These are phyloP conservation scores for Alternaria triticina DNA, from an alignment of 2,329 filamentous ascomycete genomes.

Conservation along the genomic window DNA sequence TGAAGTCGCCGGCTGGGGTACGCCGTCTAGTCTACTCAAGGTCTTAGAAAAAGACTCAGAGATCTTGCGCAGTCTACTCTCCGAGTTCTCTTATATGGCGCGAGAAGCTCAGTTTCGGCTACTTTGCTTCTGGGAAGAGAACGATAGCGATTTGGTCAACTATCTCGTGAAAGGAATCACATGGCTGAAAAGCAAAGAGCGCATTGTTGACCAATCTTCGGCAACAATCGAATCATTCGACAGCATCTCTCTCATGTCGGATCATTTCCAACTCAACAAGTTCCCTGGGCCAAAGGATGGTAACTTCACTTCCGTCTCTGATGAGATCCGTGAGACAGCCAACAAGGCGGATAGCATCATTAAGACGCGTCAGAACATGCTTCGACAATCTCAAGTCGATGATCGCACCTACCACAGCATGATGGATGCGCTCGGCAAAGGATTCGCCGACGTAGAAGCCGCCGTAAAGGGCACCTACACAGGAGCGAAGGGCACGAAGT, in stretches of 20 bases:
- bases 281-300: conserved; percentile 34
- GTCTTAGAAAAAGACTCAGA: conserved; percentile 28
- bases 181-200: conserved; percentile 26
- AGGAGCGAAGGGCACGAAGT: conserved; percentile 13
- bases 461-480: conserved; percentile 18
- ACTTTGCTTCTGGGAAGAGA: conserved; percentile 30
- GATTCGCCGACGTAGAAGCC: conserved; percentile 25
- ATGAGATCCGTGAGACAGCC: conserved; percentile 30
- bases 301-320: conserved; percentile 32
- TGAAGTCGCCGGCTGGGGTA: conserved; percentile 21
- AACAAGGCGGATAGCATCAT: conserved; percentile 27
- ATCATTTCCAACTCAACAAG: conserved; percentile 43
- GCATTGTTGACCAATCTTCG: conserved; percentile 37
- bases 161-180: conserved; percentile 16
- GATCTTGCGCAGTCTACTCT: conserved; percentile 15
- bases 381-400: conserved; percentile 22
- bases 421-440: conserved; percentile 22
- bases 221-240: conserved; percentile 31
- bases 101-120: conserved; percentile 26
- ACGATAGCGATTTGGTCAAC: conserved; percentile 24
- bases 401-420: conserved; percentile 25
- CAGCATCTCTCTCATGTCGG: conserved; percentile 28
- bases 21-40: conserved; percentile 20
- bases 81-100: conserved; percentile 23
- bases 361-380: conserved; percentile 27